Percentiles rank a stretch among this genome's conserved stretches.
Evolutionary conservation across 306 rosid genomes (phyloP).

Genomic region (Castanea sativa): DNA sequence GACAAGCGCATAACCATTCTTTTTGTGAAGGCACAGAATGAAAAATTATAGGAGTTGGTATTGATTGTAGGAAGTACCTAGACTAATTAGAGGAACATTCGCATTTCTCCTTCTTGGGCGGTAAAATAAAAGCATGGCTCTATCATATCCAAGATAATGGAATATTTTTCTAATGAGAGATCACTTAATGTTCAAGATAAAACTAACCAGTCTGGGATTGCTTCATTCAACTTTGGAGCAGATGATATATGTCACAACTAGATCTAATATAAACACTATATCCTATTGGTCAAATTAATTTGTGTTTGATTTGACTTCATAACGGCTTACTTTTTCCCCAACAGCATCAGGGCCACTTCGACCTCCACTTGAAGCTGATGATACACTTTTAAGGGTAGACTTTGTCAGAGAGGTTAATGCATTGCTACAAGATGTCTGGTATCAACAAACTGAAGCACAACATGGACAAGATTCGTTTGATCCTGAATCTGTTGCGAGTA

Average conservation of each 20-base stretch:
- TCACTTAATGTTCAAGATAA: not conserved
- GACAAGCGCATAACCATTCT: not conserved
- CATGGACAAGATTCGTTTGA: constrained; percentile 43
- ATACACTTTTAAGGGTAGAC: constrained; percentile 72
- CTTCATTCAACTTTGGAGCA: not conserved
- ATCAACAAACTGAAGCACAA: constrained; percentile 36
- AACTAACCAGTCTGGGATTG: not conserved
- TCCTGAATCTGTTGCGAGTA: constrained; percentile 73
- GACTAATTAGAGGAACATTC: not conserved
- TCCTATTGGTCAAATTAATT: not conserved
- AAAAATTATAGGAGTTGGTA: not conserved
- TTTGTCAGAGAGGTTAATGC: constrained; percentile 89
- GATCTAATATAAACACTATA: not conserved
- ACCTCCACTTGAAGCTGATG: constrained; percentile 65
- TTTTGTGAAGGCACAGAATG: not conserved
- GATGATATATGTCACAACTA: not conserved
- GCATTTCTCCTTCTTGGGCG: not conserved
- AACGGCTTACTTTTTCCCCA: not conserved
- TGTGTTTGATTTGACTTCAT: not conserved
- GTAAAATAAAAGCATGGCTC: not conserved
- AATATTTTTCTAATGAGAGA: not conserved
- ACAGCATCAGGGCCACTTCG: constrained; percentile 71
- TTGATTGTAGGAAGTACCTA: not conserved
- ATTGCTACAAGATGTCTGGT: constrained; percentile 69
- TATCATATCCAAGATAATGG: not conserved